A percentile compares a stretch with the other conserved stretches of the same genome.
These are phyloP conservation scores for Lipomyces spencermartinsiae DNA, from an alignment of 805 yeast genomes.

Conservation along the genomic window DNA sequence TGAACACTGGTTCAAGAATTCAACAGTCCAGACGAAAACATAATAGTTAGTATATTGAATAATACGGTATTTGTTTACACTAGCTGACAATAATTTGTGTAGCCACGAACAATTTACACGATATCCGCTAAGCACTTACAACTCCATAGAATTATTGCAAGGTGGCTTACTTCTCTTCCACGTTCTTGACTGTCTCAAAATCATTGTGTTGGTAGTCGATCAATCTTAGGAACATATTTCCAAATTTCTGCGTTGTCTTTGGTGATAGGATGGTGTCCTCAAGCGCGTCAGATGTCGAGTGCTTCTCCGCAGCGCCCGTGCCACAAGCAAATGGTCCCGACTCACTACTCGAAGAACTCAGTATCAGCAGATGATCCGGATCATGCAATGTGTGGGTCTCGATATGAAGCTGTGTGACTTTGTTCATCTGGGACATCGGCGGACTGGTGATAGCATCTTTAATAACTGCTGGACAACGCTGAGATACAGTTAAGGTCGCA, in stretches of 20 bases:
- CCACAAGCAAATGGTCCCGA: background rate
- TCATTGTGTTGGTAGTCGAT: background rate
- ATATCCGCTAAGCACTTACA: background rate
- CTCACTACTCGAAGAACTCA: background rate
- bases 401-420: background rate
- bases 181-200: background rate
- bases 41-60: background rate
- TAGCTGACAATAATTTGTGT: background rate
- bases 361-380: background rate
- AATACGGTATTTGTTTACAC: background rate
- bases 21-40: background rate
- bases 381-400: background rate
- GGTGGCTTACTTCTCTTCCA: background rate
- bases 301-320: too few relatives aligned
- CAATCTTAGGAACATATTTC: background rate
- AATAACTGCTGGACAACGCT: background rate
- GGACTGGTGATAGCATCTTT: background rate
- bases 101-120: background rate
- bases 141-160: background rate
- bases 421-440: background rate
- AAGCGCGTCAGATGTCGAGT: background rate
- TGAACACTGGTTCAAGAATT: conserved; percentile 6
- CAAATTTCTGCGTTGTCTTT: background rate
- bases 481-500: background rate
- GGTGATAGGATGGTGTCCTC: background rate